phyloP scores from a whole-genome alignment of 768 basidiomycete species.

The Boletus bicolor region DNA sequence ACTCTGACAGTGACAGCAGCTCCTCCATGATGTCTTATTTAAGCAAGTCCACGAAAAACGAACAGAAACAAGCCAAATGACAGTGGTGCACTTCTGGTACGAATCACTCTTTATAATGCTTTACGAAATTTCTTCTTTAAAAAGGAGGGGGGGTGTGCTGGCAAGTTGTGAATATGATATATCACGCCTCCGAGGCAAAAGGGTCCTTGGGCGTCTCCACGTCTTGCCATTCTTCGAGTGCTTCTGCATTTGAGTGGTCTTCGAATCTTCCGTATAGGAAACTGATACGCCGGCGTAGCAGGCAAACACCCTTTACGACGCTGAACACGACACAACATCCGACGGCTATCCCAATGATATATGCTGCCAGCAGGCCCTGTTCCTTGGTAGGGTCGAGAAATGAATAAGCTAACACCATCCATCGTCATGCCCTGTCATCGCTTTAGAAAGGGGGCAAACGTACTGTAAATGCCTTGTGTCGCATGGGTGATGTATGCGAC shows the following conservation, averaged over 20 bases:
- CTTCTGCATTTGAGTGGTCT: conserved; percentile 17
- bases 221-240: conserved; percentile 46
- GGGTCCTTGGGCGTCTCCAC: conserved; percentile 26
- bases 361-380: conserved; percentile 48
- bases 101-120: not conserved
- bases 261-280: conserved; percentile 10
- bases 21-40: not conserved
- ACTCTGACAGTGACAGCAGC: not conserved
- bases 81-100: not conserved
- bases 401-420: conserved; percentile 47
- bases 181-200: conserved; percentile 10
- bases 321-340: conserved; percentile 52
- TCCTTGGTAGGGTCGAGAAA: conserved; percentile 58
- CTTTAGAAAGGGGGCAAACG: conserved; percentile 22
- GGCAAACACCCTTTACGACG: conserved; percentile 41
- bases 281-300: conserved; percentile 37
- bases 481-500: conserved; percentile 65
- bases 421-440: conserved; percentile 1
- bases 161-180: not conserved
- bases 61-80: not conserved
- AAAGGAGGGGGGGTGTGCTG: not conserved
- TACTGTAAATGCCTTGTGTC: conserved; percentile 64
- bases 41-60: not conserved
- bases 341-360: conserved; percentile 57
- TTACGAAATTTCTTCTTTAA: not conserved